Base-by-base conservation (phyloP, 345 rosid species). In the Boechera retrofracta region DNA sequence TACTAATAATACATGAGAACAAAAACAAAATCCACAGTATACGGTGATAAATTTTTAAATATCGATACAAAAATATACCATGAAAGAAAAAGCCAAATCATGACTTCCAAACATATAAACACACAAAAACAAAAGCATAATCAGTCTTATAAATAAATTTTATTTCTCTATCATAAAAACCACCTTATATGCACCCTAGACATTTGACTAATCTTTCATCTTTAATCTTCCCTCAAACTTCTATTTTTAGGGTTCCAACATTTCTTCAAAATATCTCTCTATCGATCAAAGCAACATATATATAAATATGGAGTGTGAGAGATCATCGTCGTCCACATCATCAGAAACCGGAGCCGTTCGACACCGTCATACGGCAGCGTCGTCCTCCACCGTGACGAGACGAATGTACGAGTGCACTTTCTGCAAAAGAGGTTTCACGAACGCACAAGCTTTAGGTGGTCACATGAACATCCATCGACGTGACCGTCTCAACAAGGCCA, bases 401-500 rank as follows among this genome's bases (percentile, higher is more conserved):
- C 54, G 90, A 67, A 82, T 86, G 62, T 89, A 89, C 54, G 89
- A 85, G 73, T 88, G 91, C 56, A 85, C 81, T 60, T 91, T 89
- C 67, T 93, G 98, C 90, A 91, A 88, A 89, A 81, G 97, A 81
- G 98, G 98, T 28, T 93, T 93, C 82, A 89, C 93, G 42, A 93
- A 88, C 80, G 98, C 98, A 28, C 98, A 93, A 68, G 98, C 98
- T 58, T 79, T 93, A 69, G 98, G 98, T 0, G 98, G 98, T 24
- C 98, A 93, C 79, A 93, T 93, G 98, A 93, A 93, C 76, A 89
- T 93, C 63, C 98, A 93, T 82, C 82, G 98, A 62, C 87, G 87
- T 78, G 97, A 91, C 74, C 85, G 96, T 71, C 87, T 87, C 68
- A 88, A 86, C 61, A 89, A 86, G 73, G 65, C 72, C 67, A 84